Conservation (phyloP, 441 rosid species). For the Gossypium gossypioides region DNA sequence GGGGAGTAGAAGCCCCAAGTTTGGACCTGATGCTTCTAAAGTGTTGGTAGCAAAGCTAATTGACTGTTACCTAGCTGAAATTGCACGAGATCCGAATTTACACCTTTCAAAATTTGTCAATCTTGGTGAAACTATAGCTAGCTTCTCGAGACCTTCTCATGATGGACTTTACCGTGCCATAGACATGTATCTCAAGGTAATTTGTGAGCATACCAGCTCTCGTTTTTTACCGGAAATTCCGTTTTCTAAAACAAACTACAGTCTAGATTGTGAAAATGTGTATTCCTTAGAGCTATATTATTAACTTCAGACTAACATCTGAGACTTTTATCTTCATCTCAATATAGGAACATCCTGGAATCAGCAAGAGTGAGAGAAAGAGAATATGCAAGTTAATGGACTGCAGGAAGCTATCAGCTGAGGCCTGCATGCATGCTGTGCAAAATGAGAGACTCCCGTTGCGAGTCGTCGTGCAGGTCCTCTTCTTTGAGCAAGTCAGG, state of each 20-base stretch:
- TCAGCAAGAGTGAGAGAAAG: conserved; percentile 52
- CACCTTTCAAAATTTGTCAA: conserved; percentile 41
- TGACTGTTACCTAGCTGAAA: conserved; percentile 77
- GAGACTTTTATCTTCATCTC: background rate
- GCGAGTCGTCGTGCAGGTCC: conserved; percentile 63
- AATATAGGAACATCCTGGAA: conserved; percentile 48
- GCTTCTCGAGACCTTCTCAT: conserved; percentile 57
- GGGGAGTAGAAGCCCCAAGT: conserved; percentile 30
- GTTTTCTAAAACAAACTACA: background rate
- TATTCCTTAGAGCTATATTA: background rate
- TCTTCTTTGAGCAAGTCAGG: conserved; percentile 59
- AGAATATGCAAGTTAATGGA: conserved; percentile 54
- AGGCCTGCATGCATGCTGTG: conserved; percentile 52
- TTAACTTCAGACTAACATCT: background rate
- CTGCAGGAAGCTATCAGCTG: conserved; percentile 49
- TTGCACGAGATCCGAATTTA: conserved; percentile 55
- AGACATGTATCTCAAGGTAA: conserved; percentile 86
- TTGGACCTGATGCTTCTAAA: conserved; percentile 35
- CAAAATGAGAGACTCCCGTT: conserved; percentile 62
- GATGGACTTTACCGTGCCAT: conserved; percentile 78
- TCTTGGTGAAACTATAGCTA: conserved; percentile 53
- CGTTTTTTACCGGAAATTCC: background rate
- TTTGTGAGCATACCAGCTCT: background rate
- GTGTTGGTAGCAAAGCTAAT: conserved; percentile 52
- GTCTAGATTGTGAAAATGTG: background rate